A percentile compares a stretch with the other conserved stretches of the same genome.
These are phyloP conservation scores for Papiliotrema nemorosa DNA, from an alignment of 1,284 basidiomycete genomes.

Conservation along the genomic window DNA sequence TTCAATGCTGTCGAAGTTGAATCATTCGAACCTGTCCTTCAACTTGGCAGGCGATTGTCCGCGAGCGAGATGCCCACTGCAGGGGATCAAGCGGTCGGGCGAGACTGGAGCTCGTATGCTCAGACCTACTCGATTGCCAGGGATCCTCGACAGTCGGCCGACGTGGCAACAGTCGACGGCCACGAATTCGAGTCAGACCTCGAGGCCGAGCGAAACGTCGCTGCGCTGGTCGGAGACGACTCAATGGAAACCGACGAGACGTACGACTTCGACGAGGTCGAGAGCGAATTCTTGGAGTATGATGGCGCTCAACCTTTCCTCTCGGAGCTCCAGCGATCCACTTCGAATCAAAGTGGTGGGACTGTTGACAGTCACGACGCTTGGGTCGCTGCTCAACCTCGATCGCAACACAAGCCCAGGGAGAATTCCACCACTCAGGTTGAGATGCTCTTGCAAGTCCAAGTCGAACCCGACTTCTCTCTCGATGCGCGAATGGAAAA, in stretches of 20 bases:
- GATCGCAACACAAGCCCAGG: too few relatives aligned
- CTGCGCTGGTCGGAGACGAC: conserved; percentile 22
- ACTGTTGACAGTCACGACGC: background rate
- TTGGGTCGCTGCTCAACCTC: too few relatives aligned
- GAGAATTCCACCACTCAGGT: too few relatives aligned
- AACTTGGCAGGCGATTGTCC: too few relatives aligned
- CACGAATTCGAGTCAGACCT: conserved; percentile 11
- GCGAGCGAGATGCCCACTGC: too few relatives aligned
- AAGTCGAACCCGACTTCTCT: too few relatives aligned
- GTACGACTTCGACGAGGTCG: conserved; percentile 16
- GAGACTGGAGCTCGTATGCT: background rate
- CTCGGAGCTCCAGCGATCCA: conserved; percentile 19
- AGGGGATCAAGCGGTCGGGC: background rate
- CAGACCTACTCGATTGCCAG: background rate
- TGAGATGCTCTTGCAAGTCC: too few relatives aligned
- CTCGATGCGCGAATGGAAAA: too few relatives aligned
- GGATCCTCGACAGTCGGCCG: background rate
- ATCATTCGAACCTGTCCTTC: background rate
- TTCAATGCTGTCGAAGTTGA: background rate
- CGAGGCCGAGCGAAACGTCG: conserved; percentile 18
- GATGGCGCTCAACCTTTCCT: conserved; percentile 28
- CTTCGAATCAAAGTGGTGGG: conserved; percentile 17
- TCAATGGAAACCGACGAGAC: conserved; percentile 9
- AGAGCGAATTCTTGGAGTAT: conserved; percentile 33
- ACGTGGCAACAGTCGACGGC: background rate